Base-by-base conservation (phyloP, 345 rosid species). In the Brassica nigra region DNA sequence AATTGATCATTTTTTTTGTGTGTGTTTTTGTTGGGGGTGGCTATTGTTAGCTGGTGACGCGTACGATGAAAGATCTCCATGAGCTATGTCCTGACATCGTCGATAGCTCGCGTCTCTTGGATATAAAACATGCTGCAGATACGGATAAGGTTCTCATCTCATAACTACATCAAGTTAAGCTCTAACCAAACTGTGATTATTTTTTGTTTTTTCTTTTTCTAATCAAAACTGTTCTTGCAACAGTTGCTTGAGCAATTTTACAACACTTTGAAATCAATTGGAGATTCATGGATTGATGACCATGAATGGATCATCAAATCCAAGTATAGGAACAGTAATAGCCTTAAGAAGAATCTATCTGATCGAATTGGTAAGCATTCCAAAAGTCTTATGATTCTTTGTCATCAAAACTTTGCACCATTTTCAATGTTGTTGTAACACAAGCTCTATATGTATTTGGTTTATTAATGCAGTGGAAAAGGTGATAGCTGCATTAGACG, bases 21-120 rank as follows among this genome's bases (percentile, higher is more conserved):
- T 67, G 11, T 62, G 14, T 59, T 36, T 57, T 0, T 18, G 16
- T 62, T 62, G 29, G 68, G 14, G 12, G 23, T 55, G 1, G 18
- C 18, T 33, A 28, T 23, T 69, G 79, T 0, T 47, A 91, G 97
- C 80, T 93, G 77, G 80, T 91, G 78, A 65, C 78, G n/a, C 77
- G 78, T 84, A 91, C 97, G 20, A 89, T 89, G 86, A 85, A 62
- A 68, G 93, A 93, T 76, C 93, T 93, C 5, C 84, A 87, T 27
- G 83, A 83, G 66, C 71, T 83, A 55, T 89, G 85, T 82, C 97
- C 98, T 14, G 87, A 86, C 39, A 87, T 86, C 70, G 63, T 86
- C 27, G 68, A 85, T 11, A 83, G 74, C 34, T 83, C 78, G 37
- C 86, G 82, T 8, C 30, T 80, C 37, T 76, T 82, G 6, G 85